Evolutionary conservation across 176 grass and related monocot species (phyloP).

Genomic region (Avena atlantica): DNA sequence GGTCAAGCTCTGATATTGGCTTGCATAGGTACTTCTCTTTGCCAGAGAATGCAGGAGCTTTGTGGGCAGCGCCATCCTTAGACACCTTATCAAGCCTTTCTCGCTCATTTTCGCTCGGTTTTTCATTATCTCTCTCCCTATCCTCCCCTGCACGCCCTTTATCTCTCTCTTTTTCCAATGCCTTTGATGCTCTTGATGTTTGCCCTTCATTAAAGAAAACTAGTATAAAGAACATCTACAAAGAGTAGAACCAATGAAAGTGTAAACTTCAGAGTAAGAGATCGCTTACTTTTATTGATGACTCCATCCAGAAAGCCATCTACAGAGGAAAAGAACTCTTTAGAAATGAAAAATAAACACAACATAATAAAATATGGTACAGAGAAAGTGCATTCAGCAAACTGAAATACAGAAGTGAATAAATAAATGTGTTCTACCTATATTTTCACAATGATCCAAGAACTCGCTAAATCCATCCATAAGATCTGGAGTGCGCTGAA

Average conservation of each 20-base stretch:
- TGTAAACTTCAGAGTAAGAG: neutral
- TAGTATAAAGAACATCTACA: constrained; percentile 7
- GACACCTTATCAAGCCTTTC: constrained; percentile 60
- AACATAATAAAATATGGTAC: constrained; percentile 31
- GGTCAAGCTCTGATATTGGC: constrained; percentile 81
- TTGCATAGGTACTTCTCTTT: constrained; percentile 82
- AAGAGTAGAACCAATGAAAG: neutral
- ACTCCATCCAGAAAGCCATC: constrained; percentile 78
- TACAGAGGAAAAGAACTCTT: constrained; percentile 56
- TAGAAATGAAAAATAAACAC: constrained; percentile 18
- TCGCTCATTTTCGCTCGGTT: constrained; percentile 55
- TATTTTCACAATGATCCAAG: constrained; percentile 77
- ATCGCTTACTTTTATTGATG: constrained; percentile 71
- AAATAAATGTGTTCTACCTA: constrained; percentile 52
- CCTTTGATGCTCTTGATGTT: constrained; percentile 41
- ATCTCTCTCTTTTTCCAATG: constrained; percentile 63
- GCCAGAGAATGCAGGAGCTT: constrained; percentile 45
- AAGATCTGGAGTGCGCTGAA: constrained; percentile 71
- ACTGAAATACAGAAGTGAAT: constrained; percentile 1
- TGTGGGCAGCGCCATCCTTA: constrained; percentile 54
- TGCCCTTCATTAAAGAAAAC: constrained; percentile 58
- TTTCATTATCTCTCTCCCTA: constrained; percentile 61
- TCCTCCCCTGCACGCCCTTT: constrained; percentile 63
- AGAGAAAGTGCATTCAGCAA: constrained; percentile 20
- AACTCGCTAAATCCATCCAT: constrained; percentile 74